Base-by-base conservation (phyloP, 768 basidiomycete genomes). In the Psilocybe cyanescens region DNA sequence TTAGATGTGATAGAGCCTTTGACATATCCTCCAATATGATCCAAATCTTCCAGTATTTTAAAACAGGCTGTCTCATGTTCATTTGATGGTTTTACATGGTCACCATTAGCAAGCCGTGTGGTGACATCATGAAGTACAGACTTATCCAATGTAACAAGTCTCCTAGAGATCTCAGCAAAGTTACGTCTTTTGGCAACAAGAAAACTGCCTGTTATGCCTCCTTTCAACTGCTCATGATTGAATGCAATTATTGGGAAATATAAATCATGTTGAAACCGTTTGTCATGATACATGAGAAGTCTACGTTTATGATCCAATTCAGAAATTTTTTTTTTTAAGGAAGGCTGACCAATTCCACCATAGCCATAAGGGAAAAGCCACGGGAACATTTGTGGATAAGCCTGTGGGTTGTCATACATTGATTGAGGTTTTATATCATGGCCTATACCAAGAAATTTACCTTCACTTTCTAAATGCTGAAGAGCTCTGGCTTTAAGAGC, bases 301-400 rank as follows among this genome's bases (percentile, higher is more conserved):
- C 65, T 46, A 17, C 60, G 57, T 28, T 74, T 75, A 45, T 77
- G 76, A 17, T 48, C 49, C 0, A 28, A 35, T 16, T 70, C 66
- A 4, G 71, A 72, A 0, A 77, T 9, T 5, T 58, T 57, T 1
- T 39, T 37, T 7, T 55, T 51, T 11, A 37, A 51, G 5, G 4
- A 31, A 35, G 14, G 45, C 19, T 64, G 70, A 58, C 74, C 75
- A 9, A 79, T 67, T 0, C 76, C 77, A 6, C 78, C 79, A 8
- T 64, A 19, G 0, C 79, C 77, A 67, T 79, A 80, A 1, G 75
- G 78, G 68, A 75, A 81, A 0, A 80, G 53, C 72, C 73, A 75
- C 0, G 75, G 77, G 65, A 73, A 79, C 33, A 78, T 57, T 71
- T 76, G 76, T 0, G 76, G 75, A 64, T 73, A 78, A 11, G 57